A percentile compares a stretch with the other conserved stretches of the same genome.
Evolutionary conservation across 2,329 filamentous ascomycete species (phyloP).

Genomic region (Teratosphaeriaceae sp.): DNA sequence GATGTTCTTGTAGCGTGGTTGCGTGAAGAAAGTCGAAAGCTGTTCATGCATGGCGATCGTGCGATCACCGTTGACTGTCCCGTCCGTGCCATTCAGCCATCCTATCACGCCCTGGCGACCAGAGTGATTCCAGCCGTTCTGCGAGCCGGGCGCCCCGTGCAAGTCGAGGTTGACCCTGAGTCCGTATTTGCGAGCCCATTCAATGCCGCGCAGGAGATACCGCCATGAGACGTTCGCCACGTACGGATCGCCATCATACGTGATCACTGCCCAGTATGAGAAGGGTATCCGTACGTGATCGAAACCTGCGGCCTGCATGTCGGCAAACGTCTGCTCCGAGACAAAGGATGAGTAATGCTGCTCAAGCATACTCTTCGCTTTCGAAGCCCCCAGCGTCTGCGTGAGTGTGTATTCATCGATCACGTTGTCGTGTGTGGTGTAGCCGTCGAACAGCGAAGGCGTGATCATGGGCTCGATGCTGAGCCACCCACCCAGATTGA

Average conservation of each 20-base stretch:
- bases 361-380: conserved; percentile 65
- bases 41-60: conserved; percentile 82
- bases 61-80: conserved; percentile 68
- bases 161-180: conserved; percentile 88
- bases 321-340: conserved; percentile 72
- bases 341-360: conserved; percentile 88
- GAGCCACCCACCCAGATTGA: conserved; percentile 93
- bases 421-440: conserved; percentile 54
- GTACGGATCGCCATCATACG: conserved; percentile 82
- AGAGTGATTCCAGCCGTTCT: conserved; percentile 98
- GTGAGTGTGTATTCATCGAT: conserved; percentile 86
- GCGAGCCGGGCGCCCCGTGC: conserved; percentile 84
- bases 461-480: conserved; percentile 93
- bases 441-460: conserved; percentile 76
- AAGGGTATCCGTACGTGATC: conserved; percentile 97
- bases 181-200: conserved; percentile 89
- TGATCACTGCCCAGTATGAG: conserved; percentile 88
- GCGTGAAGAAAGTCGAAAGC: conserved; percentile 86
- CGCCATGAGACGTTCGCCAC: conserved; percentile 83
- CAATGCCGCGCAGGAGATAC: conserved; percentile 85
- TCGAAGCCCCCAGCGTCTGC: conserved; percentile 58
- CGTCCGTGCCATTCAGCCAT: conserved; percentile 90
- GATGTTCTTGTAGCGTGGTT: conserved; percentile 86
- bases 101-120: conserved; percentile 72
- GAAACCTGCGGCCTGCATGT: conserved; percentile 80